A percentile compares a stretch with the other conserved stretches of the same genome.
phyloP scores from a whole-genome alignment of 768 basidiomycete species.

The Amanita subjunquillea region DNA sequence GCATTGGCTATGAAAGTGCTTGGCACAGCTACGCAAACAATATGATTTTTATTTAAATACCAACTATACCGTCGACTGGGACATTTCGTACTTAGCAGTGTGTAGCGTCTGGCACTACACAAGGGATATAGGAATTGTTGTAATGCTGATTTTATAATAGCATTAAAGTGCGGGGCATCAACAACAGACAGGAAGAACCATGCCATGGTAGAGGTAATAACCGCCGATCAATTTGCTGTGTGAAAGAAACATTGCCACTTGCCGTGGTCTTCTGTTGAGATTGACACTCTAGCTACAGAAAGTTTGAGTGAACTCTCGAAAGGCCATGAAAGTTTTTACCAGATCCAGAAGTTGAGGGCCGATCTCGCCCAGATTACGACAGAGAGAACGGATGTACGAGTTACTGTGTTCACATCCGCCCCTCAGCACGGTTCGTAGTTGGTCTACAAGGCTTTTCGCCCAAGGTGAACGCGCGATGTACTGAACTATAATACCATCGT shows the following conservation, averaged over 20 bases:
- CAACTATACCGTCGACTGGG: not conserved
- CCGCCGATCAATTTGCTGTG: not conserved
- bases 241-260: not conserved
- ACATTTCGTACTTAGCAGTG: not conserved
- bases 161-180: not conserved
- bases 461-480: constrained; percentile 35
- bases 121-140: not conserved
- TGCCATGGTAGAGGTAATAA: not conserved
- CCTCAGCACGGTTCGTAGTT: constrained; percentile 22
- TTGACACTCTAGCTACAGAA: not conserved
- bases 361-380: not conserved
- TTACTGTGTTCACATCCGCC: not conserved
- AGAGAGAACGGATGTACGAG: not conserved
- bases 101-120: too few species aligned
- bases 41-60: not conserved
- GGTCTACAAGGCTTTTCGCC: constrained; percentile 32
- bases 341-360: not conserved
- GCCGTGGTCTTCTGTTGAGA: not conserved
- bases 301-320: not conserved
- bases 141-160: not conserved
- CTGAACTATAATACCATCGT: constrained; percentile 10
- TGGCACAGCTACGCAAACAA: constrained; percentile 41
- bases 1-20: constrained; percentile 78
- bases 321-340: not conserved
- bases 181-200: not conserved